phyloP scores from a whole-genome alignment of 2,329 filamentous ascomycete genomes.

The Fusarium globosum region DNA sequence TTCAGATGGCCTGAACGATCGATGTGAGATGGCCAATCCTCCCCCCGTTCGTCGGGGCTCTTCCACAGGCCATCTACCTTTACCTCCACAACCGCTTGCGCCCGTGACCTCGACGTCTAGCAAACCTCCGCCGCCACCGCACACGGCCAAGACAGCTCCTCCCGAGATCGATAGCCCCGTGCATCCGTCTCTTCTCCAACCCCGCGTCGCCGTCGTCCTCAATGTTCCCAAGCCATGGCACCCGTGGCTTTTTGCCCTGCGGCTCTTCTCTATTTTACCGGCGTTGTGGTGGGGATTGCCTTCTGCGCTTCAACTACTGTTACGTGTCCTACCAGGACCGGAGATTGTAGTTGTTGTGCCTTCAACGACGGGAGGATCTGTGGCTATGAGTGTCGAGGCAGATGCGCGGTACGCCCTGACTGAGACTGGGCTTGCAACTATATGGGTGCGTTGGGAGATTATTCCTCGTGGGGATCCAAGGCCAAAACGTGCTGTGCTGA shows the following conservation, averaged over 20 bases:
- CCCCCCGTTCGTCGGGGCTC: constrained; percentile 43
- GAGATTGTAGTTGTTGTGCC: constrained; percentile 45
- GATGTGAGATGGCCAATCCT: constrained; percentile 43
- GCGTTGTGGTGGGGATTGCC: constrained; percentile 78
- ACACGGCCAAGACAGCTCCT: constrained; percentile 12
- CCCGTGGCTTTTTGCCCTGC: constrained; percentile 76
- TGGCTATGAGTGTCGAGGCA: constrained; percentile 34
- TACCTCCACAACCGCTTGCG: constrained; percentile 31
- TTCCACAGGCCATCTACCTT: constrained; percentile 40
- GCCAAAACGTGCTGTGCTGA: constrained; percentile 9
- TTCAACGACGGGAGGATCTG: constrained; percentile 39
- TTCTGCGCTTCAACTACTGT: constrained; percentile 74
- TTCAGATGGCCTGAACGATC: constrained; percentile 43
- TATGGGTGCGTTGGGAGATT: constrained; percentile 69
- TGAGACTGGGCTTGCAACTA: constrained; percentile 76
- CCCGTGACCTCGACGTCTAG: constrained; percentile 17
- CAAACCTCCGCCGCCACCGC: constrained; percentile 16
- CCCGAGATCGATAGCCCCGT: constrained; percentile 27
- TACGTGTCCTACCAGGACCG: constrained; percentile 65
- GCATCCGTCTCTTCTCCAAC: constrained; percentile 69
- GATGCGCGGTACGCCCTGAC: constrained; percentile 60
- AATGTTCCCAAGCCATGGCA: constrained; percentile 80
- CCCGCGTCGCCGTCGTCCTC: constrained; percentile 81
- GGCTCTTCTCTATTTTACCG: constrained; percentile 77
- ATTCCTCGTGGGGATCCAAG: background rate